phyloP scores from a whole-genome alignment of 1,284 basidiomycete genomes.

The Trichosporon sp. region DNA sequence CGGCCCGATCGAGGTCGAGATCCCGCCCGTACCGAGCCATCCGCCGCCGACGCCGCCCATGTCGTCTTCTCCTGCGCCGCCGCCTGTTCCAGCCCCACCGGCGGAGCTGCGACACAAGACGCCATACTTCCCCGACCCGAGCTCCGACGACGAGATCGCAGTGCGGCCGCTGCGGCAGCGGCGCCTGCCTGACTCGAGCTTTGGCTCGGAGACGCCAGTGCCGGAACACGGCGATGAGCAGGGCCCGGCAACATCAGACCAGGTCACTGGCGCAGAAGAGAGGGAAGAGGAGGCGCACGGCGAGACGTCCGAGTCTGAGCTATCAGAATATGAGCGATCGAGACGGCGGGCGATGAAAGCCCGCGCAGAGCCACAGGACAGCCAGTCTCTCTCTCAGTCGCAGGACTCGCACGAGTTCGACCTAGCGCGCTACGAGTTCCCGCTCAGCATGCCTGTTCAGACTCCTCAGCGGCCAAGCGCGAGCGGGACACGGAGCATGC shows the following conservation, averaged over 20 bases:
- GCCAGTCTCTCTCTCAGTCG: constrained; percentile 12
- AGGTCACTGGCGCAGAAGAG: neutral
- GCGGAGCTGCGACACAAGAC: neutral
- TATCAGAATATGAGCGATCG: constrained; percentile 26
- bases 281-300: constrained; percentile 1
- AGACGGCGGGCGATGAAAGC: constrained; percentile 7
- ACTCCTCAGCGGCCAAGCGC: neutral
- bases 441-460: neutral
- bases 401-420: constrained; percentile 12
- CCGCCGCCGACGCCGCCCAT: neutral
- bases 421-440: constrained; percentile 5
- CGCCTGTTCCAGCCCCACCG: neutral
- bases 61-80: neutral
- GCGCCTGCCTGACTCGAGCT: neutral
- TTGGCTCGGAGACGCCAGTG: neutral
- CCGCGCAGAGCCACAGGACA: neutral
- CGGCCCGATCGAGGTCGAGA: neutral
- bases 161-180: neutral
- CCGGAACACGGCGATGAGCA: neutral
- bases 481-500: neutral
- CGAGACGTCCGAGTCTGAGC: constrained; percentile 16
- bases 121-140: neutral
- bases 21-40: neutral
- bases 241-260: neutral
- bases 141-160: neutral